A percentile compares a stretch with the other conserved stretches of the same genome.
Evolutionary conservation across 2,329 filamentous ascomycete species (phyloP).

Genomic region (Fusarium pilosicola): DNA sequence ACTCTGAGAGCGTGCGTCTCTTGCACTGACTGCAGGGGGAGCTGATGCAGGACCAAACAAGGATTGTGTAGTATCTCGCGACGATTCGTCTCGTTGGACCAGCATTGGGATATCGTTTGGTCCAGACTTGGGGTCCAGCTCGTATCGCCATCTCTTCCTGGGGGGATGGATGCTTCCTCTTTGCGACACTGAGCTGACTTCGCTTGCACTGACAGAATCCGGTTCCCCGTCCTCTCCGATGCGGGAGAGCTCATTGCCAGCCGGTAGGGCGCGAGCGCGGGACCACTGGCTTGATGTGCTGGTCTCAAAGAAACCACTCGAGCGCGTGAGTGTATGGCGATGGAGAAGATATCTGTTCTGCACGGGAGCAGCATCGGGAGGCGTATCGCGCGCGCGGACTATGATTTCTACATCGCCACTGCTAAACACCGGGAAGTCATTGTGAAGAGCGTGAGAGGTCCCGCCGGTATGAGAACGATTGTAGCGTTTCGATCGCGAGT

Average conservation of each 20-base stretch:
- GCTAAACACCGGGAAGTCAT: constrained; percentile 93
- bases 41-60: constrained; percentile 46
- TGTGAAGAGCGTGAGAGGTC: constrained; percentile 74
- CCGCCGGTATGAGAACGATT: constrained; percentile 84
- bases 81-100: constrained; percentile 75
- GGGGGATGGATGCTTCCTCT: constrained; percentile 28
- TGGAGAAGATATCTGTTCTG: constrained; percentile 90
- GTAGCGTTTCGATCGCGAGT: constrained; percentile 73
- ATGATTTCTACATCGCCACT: constrained; percentile 94
- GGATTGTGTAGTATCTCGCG: constrained; percentile 41
- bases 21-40: constrained; percentile 43
- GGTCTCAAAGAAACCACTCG: constrained; percentile 93
- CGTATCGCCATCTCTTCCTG: constrained; percentile 81
- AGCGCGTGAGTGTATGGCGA: constrained; percentile 85
- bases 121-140: constrained; percentile 79
- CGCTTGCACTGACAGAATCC: constrained; percentile 33
- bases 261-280: constrained; percentile 45
- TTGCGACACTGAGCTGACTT: constrained; percentile 34
- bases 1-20: constrained; percentile 57
- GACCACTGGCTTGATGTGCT: constrained; percentile 83
- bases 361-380: constrained; percentile 32
- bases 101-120: constrained; percentile 87
- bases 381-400: constrained; percentile 66
- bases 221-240: constrained; percentile 58
- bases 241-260: constrained; percentile 61